Base-by-base conservation (phyloP, 306 rosid species). In the Cajanus cajan region DNA sequence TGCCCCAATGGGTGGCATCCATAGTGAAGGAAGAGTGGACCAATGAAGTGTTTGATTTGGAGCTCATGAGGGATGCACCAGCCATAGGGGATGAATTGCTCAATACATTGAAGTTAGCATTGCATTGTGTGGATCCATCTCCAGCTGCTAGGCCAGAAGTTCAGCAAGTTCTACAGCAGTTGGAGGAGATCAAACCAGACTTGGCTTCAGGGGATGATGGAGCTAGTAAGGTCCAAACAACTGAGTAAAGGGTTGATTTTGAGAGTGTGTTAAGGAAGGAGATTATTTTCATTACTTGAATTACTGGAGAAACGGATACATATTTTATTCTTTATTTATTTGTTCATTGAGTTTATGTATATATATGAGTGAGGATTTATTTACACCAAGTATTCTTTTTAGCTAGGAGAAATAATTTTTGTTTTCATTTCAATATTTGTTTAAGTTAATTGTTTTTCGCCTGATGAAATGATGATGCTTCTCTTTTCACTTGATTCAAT, bases 1-100 rank as follows among this genome's bases (percentile, higher is more conserved):
- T 93, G 83, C 98, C 98, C 0, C 98, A 93, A 19, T 93, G 95
- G 95, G 98, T 93, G 61, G 98, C 97, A 0, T 93, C 98, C 0
- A 93, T 91, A 5, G 98, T 93, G 3, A 91, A 93, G 57, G 98
- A 90, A 75, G 97, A 92, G 64, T 89, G 97, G 93, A 90, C 95
- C 0, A 92, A 92, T 78, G 97, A 92, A 88, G 98, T 93, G 54
- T 93, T 93, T 52, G 98, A 93, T 69, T 86, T 93, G 90, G 98
- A 93, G 68, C 86, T 93, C 24, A 88, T 90, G 90, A 90, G 90
- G 78, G 97, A 91, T 82, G 89, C 87, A 47, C 85, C 89, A 55
- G 25, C 78, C 45, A 88, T 88, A 2, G 90, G 90, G 0, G 98
- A 93, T 78, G 92, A 91, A 54, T 73, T 93, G 59, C 92, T 93